Evolutionary conservation across 2,329 filamentous ascomycete species (phyloP).

Genomic region (Fonsecaea erecta): DNA sequence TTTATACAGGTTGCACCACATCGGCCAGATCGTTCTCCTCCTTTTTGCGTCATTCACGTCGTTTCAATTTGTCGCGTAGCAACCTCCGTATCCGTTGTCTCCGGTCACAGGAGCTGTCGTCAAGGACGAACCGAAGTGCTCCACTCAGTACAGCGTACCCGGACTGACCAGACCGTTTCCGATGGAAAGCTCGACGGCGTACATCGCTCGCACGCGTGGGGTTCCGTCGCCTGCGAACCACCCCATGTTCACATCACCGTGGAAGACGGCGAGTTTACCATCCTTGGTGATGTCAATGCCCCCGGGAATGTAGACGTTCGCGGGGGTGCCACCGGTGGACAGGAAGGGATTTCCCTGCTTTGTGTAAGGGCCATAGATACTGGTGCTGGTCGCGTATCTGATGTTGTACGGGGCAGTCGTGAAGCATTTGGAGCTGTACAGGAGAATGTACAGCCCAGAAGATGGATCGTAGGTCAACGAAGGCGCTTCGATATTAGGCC

Average conservation of each 20-base stretch:
- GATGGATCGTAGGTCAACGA: slow-evolving; percentile 49
- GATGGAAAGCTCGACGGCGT: slow-evolving; percentile 19
- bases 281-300: slow-evolving; percentile 35
- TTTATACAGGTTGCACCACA: not conserved
- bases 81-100: not conserved
- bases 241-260: slow-evolving; percentile 27
- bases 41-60: not conserved
- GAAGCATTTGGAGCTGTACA: slow-evolving; percentile 60
- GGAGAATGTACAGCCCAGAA: slow-evolving; percentile 59
- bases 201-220: slow-evolving; percentile 27
- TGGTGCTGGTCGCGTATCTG: slow-evolving; percentile 53
- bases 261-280: slow-evolving; percentile 29
- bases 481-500: slow-evolving; percentile 68
- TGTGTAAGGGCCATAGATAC: slow-evolving; percentile 60
- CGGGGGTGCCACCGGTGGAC: slow-evolving; percentile 20
- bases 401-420: slow-evolving; percentile 59
- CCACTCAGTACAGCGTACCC: not conserved
- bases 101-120: not conserved
- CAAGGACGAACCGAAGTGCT: not conserved
- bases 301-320: slow-evolving; percentile 38
- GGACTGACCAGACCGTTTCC: not conserved
- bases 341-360: slow-evolving; percentile 26
- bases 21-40: not conserved
- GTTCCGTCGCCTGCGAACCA: slow-evolving; percentile 27
- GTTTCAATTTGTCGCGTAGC: not conserved